Conservation (phyloP, 176 grass and related monocot species). For the Stipa capillata region DNA sequence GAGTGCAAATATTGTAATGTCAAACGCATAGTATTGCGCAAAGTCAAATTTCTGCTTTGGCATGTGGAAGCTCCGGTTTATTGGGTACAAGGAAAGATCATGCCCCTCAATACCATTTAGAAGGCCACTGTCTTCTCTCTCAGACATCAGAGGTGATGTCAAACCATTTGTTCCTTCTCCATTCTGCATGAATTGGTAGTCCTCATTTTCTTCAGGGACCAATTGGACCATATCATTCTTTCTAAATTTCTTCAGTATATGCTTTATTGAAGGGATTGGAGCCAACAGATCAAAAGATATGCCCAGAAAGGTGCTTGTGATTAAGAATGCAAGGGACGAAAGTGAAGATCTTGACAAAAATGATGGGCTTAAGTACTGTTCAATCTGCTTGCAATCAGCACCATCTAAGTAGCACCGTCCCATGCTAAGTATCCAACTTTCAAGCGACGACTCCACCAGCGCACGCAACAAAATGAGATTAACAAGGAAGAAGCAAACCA, state of each 20-base stretch:
- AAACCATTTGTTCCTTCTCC: slow-evolving; percentile 58
- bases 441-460: slow-evolving; percentile 85
- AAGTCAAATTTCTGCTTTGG: slow-evolving; percentile 96
- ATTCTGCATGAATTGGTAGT: slow-evolving; percentile 47
- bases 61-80: slow-evolving; percentile 86
- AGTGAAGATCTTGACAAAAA: slow-evolving; percentile 92
- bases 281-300: slow-evolving; percentile 97
- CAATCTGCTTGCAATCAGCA: slow-evolving; percentile 82
- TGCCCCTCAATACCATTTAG: slow-evolving; percentile 61
- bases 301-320: slow-evolving; percentile 89
- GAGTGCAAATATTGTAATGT: slow-evolving; percentile 95
- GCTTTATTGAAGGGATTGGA: slow-evolving; percentile 90
- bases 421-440: slow-evolving; percentile 85
- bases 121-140: slow-evolving; percentile 44
- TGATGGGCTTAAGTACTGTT: slow-evolving; percentile 91
- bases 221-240: slow-evolving; percentile 99
- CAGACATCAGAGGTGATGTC: slow-evolving; percentile 63
- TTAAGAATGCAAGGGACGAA: slow-evolving; percentile 92
- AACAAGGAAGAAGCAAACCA: slow-evolving; percentile 99
- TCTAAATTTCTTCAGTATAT: slow-evolving; percentile 89
- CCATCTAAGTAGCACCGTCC: slow-evolving; percentile 86
- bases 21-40: slow-evolving; percentile 96
- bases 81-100: slow-evolving; percentile 80
- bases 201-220: slow-evolving; percentile 88
- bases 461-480: slow-evolving; percentile 94